Percentiles rank a stretch among this genome's conserved stretches.
Conservation (phyloP, 441 rosid species). For the Omphalea diandra region DNA sequence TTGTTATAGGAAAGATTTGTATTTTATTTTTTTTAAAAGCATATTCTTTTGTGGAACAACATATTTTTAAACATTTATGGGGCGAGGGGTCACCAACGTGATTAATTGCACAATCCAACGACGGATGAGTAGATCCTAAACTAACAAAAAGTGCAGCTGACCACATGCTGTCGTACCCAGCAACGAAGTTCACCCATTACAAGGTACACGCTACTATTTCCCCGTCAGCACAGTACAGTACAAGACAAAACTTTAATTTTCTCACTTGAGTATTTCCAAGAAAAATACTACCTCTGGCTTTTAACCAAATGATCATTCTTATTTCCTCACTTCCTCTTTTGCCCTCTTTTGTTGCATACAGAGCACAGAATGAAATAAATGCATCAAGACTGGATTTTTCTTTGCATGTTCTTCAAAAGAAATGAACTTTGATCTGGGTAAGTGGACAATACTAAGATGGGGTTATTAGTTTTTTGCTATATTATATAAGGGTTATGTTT, state of each 20-base stretch:
- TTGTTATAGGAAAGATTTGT: no score
- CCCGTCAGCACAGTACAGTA: no score
- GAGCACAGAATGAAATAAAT: slow-evolving; percentile 1
- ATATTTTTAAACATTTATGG: no score
- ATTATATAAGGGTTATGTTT: background rate
- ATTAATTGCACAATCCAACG: no score
- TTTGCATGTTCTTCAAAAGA: background rate
- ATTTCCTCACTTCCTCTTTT: background rate
- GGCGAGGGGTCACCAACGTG: no score
- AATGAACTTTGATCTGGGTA: slow-evolving; percentile 14
- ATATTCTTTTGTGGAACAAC: no score
- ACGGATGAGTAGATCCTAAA: background rate
- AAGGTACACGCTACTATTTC: background rate
- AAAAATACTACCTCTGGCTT: background rate
- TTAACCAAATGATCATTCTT: no score
- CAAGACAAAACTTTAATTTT: slow-evolving; percentile 14
- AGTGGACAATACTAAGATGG: background rate
- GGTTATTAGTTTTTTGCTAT: background rate
- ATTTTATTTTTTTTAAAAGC: no score
- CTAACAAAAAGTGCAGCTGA: no score
- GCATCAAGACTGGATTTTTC: background rate
- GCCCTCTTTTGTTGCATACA: background rate
- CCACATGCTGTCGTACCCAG: no score
- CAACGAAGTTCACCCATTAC: background rate
- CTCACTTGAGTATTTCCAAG: slow-evolving; percentile 10